Evolutionary conservation across 176 grass and related monocot species (phyloP), one percentile per base, ranked within the genome.

Genomic region (Urochloa ruziziensis): DNA sequence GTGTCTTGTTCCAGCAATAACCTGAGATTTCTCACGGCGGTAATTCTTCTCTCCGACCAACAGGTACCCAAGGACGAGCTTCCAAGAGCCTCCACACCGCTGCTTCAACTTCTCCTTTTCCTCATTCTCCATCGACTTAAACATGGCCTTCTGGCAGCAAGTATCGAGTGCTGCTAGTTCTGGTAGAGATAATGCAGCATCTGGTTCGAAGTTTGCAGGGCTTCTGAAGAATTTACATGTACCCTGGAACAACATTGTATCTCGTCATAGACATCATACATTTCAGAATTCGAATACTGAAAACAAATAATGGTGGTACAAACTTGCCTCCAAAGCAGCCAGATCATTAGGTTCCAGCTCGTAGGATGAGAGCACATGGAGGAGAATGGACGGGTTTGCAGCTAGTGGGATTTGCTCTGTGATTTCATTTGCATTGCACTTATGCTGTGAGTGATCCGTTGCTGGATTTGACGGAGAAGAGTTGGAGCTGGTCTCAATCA

Each of bases 311-410:
- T 16, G 11, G 56, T 4, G 57, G 43, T 36, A 35, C 7, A 66
- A 18, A 94, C 88, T 94, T 94, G 75, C 92, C 92, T 94, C 92
- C 51, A 94, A 69, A 54, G 85, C 83, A 69, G 90, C 78, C 64
- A 94, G 82, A 77, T 94, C 93, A 49, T 80, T 78, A 14, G 93
- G 78, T 30, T 88, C 86, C 33, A 94, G 80, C 4, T 72, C 69
- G 14, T 83, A 92, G 13, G 84, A 47, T 35, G 92, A 90, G 32
- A 94, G 87, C 54, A 92, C 23, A 36, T 88, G 82, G 62, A 90
- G 85, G 51, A 94, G 82, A 62, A 94, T 77, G 25, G 89, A 83
- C 0, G 87, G 87, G 53, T 54, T 91, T 19, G 44, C 76, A 17
- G 86, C 62, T 35, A 94, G 74, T 15, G 90, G 87, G 57, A 80